phyloP scores from a whole-genome alignment of 192 early-diverging fungal genomes.

The Tieghemiomyces parasiticus region DNA sequence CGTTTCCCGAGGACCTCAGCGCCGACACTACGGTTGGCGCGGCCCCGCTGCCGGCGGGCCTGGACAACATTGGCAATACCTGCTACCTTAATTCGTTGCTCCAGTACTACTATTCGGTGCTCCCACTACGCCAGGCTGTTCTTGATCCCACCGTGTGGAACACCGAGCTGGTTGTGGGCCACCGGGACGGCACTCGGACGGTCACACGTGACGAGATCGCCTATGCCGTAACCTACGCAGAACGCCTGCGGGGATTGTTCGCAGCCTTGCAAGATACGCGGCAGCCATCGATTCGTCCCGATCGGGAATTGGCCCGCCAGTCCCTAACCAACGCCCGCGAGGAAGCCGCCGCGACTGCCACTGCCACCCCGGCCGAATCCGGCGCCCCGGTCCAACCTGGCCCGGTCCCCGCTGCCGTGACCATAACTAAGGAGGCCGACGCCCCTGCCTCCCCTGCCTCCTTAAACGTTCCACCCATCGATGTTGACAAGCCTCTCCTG shows the following conservation, averaged over 20 bases:
- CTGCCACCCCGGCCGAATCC: neutral
- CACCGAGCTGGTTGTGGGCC: conserved; percentile 17
- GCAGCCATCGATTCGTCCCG: neutral
- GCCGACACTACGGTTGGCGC: neutral
- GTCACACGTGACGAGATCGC: conserved; percentile 15
- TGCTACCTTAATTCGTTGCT: conserved; percentile 82
- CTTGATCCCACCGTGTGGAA: conserved; percentile 30
- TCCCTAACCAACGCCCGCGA: conserved; percentile 1
- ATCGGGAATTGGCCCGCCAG: conserved; percentile 1
- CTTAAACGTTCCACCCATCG: no score
- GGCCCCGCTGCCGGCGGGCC: conserved; percentile 44
- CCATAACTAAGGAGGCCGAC: neutral
- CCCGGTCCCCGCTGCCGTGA: neutral
- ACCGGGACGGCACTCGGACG: conserved; percentile 18
- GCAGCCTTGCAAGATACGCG: conserved; percentile 14
- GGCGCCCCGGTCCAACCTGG: no score
- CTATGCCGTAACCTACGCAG: conserved; percentile 27
- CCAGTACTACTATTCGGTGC: conserved; percentile 55
- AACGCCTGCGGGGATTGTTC: conserved; percentile 34
- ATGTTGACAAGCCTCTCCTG: no score
- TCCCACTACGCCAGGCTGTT: conserved; percentile 42
- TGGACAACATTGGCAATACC: conserved; percentile 73
- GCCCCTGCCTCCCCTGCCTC: neutral
- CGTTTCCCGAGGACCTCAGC: neutral
- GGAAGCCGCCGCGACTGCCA: neutral